Base-by-base conservation (phyloP, 352 stramenopile genomes). In the Globisporangium okanoganense region DNA sequence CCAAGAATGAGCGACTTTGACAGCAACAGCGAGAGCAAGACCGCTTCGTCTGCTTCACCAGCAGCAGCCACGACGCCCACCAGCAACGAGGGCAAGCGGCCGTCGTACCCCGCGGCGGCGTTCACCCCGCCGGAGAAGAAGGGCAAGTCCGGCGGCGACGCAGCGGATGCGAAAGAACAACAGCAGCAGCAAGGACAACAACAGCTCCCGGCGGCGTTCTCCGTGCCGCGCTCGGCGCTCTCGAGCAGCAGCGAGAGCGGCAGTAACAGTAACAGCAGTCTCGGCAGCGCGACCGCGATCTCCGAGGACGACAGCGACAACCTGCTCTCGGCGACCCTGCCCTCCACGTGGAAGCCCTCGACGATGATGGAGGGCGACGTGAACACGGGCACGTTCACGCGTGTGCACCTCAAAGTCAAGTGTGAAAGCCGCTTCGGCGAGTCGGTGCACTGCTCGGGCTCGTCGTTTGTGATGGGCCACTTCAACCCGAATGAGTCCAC, bases 401-500 rank as follows among this genome's bases (percentile, higher is more conserved):
- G 85, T 50, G 83, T 94, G 48, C 80, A 93, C 60, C 63, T 94
- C 1, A 76, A 77, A 22, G 67, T 94, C 25, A 82, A 80, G 56
- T 84, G 76, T 20, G 66, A 74, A 54, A 90, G 78, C n/a, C 85
- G 83, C 8, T 68, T 91, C 41, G 85, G 85, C 58, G 85, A 94
- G 69, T 83, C 72, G 10, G 73, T 94, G 58, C 83, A 92, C 61
- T 89, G 78, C 62, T 90, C 79, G 1, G 85, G 85, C 29, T 89
- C 85, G 61, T 92, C 83, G 22, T 89, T 93, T 64, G 75, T 87
- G 14, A 94, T 94, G 85, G 85, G 85, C 16, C 82, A 94, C 72
- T 94, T 92, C 70, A 94, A 94, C 60, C 83, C 83, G 62, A 94
- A 78, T 64, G 82, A 94, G 56, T 90, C 80, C 43, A 92, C 99